Percentiles rank a stretch among this genome's conserved stretches.
Evolutionary conservation across 225 moss, liverwort and hornwort species (phyloP).

Genomic region (Sphagnum contortum): DNA sequence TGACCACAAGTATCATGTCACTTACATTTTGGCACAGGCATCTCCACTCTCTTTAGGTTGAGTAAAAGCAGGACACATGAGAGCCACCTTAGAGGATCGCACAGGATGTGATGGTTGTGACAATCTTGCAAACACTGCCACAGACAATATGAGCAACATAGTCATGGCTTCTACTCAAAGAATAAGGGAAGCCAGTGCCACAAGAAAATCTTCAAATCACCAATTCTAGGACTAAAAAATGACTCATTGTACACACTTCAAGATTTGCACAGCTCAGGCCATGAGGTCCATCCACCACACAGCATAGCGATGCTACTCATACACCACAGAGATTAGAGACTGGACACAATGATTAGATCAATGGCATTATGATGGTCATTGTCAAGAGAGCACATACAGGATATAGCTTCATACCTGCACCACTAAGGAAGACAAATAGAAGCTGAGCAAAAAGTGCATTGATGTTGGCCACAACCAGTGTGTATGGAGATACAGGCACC

Average conservation of each 20-base stretch:
- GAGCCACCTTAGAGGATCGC: slow-evolving; percentile 61
- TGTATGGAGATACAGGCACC: slow-evolving; percentile 66
- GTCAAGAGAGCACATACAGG: neutral
- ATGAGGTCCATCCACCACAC: neutral
- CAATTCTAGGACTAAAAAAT: no score
- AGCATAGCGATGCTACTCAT: neutral
- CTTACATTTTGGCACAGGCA: slow-evolving; percentile 44
- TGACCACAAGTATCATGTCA: neutral
- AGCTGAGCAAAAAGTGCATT: slow-evolving; percentile 71
- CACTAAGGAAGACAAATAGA: slow-evolving; percentile 78
- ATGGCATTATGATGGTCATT: neutral
- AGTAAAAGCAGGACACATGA: slow-evolving; percentile 46
- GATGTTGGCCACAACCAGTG: slow-evolving; percentile 65
- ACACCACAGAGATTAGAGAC: neutral
- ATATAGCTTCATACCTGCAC: slow-evolving; percentile 41
- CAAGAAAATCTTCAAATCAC: no score
- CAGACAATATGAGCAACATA: slow-evolving; percentile 8
- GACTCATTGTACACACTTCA: neutral
- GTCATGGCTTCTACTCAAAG: slow-evolving; percentile 5
- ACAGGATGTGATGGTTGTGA: slow-evolving; percentile 82
- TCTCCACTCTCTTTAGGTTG: slow-evolving; percentile 46
- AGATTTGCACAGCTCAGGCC: neutral
- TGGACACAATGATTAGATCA: neutral
- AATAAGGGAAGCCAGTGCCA: neutral
- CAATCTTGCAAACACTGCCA: slow-evolving; percentile 71